Base-by-base conservation (phyloP, 2,329 filamentous ascomycete species). In the Fusarium falciforme region DNA sequence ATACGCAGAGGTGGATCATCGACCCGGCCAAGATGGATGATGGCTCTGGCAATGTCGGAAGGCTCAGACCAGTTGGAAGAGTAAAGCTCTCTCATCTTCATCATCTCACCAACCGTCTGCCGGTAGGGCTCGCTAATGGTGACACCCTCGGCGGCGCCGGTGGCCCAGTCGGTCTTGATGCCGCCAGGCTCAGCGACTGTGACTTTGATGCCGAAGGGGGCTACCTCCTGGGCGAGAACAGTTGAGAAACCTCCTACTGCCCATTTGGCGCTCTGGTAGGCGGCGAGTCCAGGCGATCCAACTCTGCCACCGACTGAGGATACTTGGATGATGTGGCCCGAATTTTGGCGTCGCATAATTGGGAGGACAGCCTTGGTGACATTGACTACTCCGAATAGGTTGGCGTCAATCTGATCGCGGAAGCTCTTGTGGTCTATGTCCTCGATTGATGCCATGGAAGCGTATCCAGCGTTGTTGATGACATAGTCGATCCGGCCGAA, bases 391-490 rank as follows among this genome's bases (percentile, higher is more conserved):
- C 90, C 89, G 65, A 89, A 90, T 76, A 91, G 88, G 75, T 92
- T 91, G 68, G 89, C 85, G 59, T 92, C 87, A 79, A 91, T 86
- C 74, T 91, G 87, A 3, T 79, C 84, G 2, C 85, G 83, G 47
- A 88, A 85, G 33, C 89, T 84, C 3, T 83, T 77, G 2, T 89
- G 83, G 1, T 82, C 81, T 4, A 88, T 78, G 8, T 87, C 85
- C 74, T 92, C 89, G 57, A 90, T 85, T 1, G 86, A 84, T 14
- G 86, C 87, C 7, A 80, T 77, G 2, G 89, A 80, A n/a, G 87
- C 87, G 67, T 90, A 91, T 3, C 89, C 90, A 5, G 89, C 89
- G 59, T 91, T 91, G 81, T 91, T 91, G 67, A 90, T 85, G 6
- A 91, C 86, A 1, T 91, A 86, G 76, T 92, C 89, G 52, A 92